A percentile compares a stretch with the other conserved stretches of the same genome.
Conservation (phyloP, 2,329 filamentous ascomycete genomes). For the Phialophora macrospora region DNA sequence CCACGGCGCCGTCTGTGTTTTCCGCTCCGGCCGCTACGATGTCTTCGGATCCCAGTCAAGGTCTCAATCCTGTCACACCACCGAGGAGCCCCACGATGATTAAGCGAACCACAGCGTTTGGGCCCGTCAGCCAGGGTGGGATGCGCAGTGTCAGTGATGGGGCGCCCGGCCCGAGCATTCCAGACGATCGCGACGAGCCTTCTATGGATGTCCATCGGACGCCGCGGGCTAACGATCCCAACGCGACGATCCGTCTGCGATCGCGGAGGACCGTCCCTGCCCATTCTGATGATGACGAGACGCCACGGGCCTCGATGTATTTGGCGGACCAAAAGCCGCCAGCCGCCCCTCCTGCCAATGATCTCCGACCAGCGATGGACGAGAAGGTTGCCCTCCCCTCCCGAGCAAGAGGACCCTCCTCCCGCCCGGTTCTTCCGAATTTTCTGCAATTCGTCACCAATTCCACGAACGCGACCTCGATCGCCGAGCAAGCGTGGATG, state of each 20-base stretch:
- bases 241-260: conserved; percentile 35
- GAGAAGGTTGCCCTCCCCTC: conserved; percentile 17
- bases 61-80: conserved; percentile 60
- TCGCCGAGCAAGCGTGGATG: conserved; percentile 55
- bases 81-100: conserved; percentile 52
- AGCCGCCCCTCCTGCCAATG: background rate
- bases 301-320: conserved; percentile 37
- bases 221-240: conserved; percentile 22
- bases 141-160: conserved; percentile 31
- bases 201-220: conserved; percentile 15
- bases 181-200: conserved; percentile 15
- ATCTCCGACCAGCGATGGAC: conserved; percentile 44
- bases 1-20: conserved; percentile 53
- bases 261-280: conserved; percentile 25
- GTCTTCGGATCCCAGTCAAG: conserved; percentile 55
- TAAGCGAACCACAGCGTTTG: conserved; percentile 8
- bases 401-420: conserved; percentile 23
- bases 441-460: conserved; percentile 46
- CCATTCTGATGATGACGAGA: conserved; percentile 31
- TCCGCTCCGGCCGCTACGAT: conserved; percentile 59
- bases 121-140: background rate
- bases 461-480: conserved; percentile 43
- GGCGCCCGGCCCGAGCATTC: conserved; percentile 13
- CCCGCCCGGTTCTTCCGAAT: conserved; percentile 43
- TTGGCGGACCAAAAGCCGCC: conserved; percentile 28